phyloP scores from a whole-genome alignment of 805 yeast species.

The Torulaspora gathmanii region DNA sequence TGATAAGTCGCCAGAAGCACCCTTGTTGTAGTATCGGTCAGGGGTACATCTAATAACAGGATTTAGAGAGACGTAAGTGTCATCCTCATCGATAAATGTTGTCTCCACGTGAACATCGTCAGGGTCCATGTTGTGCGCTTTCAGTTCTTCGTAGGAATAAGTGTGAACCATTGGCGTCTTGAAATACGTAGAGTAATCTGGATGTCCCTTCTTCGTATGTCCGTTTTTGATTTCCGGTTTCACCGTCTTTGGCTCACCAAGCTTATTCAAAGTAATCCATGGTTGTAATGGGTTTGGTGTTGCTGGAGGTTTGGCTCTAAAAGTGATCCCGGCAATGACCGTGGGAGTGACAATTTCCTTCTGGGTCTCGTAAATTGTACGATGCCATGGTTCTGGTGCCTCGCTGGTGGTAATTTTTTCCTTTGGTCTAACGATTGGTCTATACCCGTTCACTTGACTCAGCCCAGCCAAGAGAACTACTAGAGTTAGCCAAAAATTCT shows the following conservation, averaged over 20 bases:
- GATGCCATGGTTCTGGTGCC: slow-evolving; percentile 59
- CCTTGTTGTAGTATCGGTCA: slow-evolving; percentile 60
- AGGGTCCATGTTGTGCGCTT: slow-evolving; percentile 69
- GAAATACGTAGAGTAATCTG: slow-evolving; percentile 73
- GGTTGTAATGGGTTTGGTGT: slow-evolving; percentile 64
- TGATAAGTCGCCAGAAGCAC: slow-evolving; percentile 47
- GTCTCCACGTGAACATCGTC: slow-evolving; percentile 57
- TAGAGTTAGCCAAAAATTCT: slow-evolving; percentile 49
- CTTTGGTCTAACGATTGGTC: slow-evolving; percentile 34
- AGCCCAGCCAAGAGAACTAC: slow-evolving; percentile 2
- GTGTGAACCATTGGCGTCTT: slow-evolving; percentile 58
- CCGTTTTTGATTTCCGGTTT: slow-evolving; percentile 75
- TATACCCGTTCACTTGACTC: slow-evolving; percentile 18
- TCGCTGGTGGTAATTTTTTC: slow-evolving; percentile 39
- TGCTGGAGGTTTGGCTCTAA: slow-evolving; percentile 42
- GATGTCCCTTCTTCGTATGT: slow-evolving; percentile 55
- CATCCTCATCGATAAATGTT: slow-evolving; percentile 57
- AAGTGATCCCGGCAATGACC: slow-evolving; percentile 55
- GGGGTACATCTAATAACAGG: slow-evolving; percentile 88
- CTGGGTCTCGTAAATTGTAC: slow-evolving; percentile 57
- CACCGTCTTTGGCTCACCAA: slow-evolving; percentile 77
- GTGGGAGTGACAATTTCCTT: slow-evolving; percentile 67
- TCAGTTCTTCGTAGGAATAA: slow-evolving; percentile 55
- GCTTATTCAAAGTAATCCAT: slow-evolving; percentile 74
- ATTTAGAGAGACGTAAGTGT: slow-evolving; percentile 63